Conservation (phyloP, 495 filamentous ascomycete genomes). For the Neurospora tetraspora region DNA sequence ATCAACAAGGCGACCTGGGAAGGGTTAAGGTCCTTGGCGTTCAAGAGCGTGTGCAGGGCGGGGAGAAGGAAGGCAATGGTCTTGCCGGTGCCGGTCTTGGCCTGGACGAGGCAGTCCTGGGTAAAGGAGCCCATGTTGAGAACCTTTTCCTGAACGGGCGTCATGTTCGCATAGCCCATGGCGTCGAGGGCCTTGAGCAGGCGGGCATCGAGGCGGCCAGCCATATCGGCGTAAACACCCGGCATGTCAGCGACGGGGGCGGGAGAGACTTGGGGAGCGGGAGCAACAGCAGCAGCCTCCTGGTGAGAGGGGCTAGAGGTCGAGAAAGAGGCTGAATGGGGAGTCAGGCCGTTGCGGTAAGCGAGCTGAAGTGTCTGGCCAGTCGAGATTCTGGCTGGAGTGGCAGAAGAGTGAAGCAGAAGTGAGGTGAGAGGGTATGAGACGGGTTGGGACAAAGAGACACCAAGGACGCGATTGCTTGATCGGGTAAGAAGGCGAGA, state of each 20-base stretch:
- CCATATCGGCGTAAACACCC: constrained; percentile 9
- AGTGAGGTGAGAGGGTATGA: not conserved
- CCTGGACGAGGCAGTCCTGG: constrained; percentile 63
- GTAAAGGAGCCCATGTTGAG: constrained; percentile 58
- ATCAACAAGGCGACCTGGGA: constrained; percentile 54
- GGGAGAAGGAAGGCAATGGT: constrained; percentile 86
- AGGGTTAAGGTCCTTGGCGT: constrained; percentile 35
- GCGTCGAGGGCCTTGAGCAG: constrained; percentile 54
- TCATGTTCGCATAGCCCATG: constrained; percentile 69
- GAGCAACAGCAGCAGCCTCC: constrained; percentile 1
- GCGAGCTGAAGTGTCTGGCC: not conserved
- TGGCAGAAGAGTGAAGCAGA: not conserved
- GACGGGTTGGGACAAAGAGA: not conserved
- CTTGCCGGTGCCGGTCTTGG: constrained; percentile 88
- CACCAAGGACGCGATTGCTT: not conserved
- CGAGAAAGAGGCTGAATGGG: constrained; percentile 2
- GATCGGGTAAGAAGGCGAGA: not conserved
- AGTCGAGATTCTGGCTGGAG: not conserved
- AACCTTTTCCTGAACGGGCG: constrained; percentile 69
- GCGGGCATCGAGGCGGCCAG: constrained; percentile 28
- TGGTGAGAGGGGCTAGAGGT: not conserved
- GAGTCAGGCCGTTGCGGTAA: constrained; percentile 3
- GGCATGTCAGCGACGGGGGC: not conserved
- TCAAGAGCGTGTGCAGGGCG: constrained; percentile 50
- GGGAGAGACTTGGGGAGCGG: not conserved